Base-by-base conservation (phyloP, 352 stramenopile species). In the Pythium dissotocum region DNA sequence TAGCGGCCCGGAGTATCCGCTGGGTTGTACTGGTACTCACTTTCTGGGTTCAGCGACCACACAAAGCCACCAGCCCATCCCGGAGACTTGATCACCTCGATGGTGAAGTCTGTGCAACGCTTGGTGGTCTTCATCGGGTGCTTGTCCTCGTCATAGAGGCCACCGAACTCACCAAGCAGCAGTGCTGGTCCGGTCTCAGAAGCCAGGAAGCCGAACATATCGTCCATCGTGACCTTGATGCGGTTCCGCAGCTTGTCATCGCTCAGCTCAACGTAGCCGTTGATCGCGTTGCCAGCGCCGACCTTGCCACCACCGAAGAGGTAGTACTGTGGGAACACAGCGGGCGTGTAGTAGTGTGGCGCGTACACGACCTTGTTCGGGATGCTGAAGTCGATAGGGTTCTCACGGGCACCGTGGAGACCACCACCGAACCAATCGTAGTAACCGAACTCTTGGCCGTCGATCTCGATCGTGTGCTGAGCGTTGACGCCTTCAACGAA, bases 11-110 rank as follows among this genome's bases (percentile, higher is more conserved):
- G 68, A n/a, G 58, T 76, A 46, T 85, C 73, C 2, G 65, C 72
- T 2, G 76, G 76, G 67, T 88, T 88, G 70, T 83, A 91, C 55
- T 87, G 71, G 66, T 90, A 92, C 63, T 74, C 76, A 57, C 72
- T 85, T 66, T 94, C 82, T 0, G 85, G 82, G 48, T 92, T 91
- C 53, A 94, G 67, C 30, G 82, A 89, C 80, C 85, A 92, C 35
- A 88, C 77, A 58, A 89, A 94, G 28, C 82, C 85, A 12, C 83
- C 85, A 0, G 80, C 65, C 62, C 81, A 89, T 13, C 77, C 74
- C 2, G 71, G 69, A 28, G 74, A 65, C 24, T 77, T 67, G 59
- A 94, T 78, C 28, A 90, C 68, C 32, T 89, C 68, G 63, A 92
- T 88, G 0, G 72, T 89, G 53, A 75, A 83, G 61, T 89, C 80